phyloP scores from a whole-genome alignment of 2,329 filamentous ascomycete species.

The Cercospora sp. region DNA sequence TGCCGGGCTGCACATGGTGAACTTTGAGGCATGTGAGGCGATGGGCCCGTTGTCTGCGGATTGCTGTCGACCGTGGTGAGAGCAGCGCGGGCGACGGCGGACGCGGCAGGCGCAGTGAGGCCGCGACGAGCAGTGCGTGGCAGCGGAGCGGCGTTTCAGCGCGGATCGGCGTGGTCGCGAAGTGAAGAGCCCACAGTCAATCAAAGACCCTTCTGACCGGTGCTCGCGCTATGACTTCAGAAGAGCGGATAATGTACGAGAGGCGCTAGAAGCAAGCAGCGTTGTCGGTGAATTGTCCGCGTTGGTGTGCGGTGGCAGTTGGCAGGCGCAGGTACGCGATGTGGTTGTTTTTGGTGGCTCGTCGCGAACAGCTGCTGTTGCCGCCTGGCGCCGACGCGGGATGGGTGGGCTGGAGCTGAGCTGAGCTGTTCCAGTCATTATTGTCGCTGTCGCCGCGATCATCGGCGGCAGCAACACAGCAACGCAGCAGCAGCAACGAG shows the following conservation, averaged over 20 bases:
- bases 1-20: not conserved
- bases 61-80: not conserved
- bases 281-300: conserved; percentile 9
- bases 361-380: not conserved
- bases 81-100: not conserved
- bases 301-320: not conserved
- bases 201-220: not conserved
- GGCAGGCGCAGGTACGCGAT: conserved; percentile 4
- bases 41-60: not conserved
- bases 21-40: not conserved
- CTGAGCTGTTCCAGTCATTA: not conserved
- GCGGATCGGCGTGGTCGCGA: not conserved
- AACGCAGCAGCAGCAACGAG: not conserved
- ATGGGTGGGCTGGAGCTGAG: not conserved
- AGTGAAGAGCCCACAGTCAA: not conserved
- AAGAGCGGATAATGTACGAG: not conserved
- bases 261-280: conserved; percentile 11
- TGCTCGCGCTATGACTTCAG: conserved; percentile 9
- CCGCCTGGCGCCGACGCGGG: not conserved
- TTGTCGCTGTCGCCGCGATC: not conserved
- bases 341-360: conserved; percentile 1
- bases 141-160: not conserved
- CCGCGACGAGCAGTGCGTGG: not conserved
- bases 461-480: not conserved
- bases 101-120: not conserved